Percentiles rank a stretch among this genome's conserved stretches.
Evolutionary conservation across 345 rosid genomes (phyloP).

Genomic region (Camelina sativa): DNA sequence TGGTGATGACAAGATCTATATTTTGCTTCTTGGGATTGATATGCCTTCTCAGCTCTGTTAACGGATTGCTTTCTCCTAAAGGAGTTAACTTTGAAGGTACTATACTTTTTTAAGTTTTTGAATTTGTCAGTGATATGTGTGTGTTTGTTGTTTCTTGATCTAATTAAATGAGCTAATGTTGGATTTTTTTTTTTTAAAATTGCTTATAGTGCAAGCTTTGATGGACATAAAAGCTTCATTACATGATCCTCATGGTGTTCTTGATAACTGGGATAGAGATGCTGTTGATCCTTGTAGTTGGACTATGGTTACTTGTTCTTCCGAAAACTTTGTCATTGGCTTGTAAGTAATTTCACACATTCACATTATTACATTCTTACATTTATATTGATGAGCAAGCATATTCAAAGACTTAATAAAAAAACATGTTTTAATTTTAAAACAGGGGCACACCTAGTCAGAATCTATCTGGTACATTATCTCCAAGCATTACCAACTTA

Average conservation of each 20-base stretch:
- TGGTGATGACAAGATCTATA: constrained; percentile 35
- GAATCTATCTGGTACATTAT: constrained; percentile 81
- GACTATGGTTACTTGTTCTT: constrained; percentile 94
- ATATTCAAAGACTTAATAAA: background rate
- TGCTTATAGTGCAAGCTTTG: constrained; percentile 75
- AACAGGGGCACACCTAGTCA: constrained; percentile 90
- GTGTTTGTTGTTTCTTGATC: constrained; percentile 13
- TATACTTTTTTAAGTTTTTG: background rate
- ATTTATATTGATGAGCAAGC: background rate
- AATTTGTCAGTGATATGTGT: background rate
- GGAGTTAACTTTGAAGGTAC: constrained; percentile 94
- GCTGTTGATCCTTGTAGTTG: constrained; percentile 98
- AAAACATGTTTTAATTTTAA: background rate
- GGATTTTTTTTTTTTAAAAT: background rate
- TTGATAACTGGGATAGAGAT: constrained; percentile 88
- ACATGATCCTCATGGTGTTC: constrained; percentile 87
- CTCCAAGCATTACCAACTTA: constrained; percentile 86
- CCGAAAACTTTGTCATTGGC: constrained; percentile 77
- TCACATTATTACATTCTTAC: background rate
- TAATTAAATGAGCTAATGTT: constrained; percentile 19
- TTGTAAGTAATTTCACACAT: constrained; percentile 53
- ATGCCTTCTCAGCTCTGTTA: constrained; percentile 53
- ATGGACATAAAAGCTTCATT: constrained; percentile 77
- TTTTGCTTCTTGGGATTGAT: constrained; percentile 47
- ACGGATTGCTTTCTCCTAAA: constrained; percentile 77